Conservation (phyloP, 2,329 filamentous ascomycete genomes). For the Penicillium decumbens region DNA sequence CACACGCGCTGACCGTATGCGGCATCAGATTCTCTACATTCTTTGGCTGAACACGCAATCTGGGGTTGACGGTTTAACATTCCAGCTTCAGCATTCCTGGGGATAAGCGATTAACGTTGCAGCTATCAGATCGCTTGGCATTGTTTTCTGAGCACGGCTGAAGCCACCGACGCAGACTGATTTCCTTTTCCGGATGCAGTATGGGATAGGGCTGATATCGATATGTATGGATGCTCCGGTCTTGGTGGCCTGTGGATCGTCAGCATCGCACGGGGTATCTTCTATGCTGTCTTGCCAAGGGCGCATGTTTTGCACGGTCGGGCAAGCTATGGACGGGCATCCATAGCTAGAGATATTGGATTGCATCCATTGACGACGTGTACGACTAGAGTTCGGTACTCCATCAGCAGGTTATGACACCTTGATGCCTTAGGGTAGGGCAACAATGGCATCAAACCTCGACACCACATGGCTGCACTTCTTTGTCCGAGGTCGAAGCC, state of each 20-base stretch:
- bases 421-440: no score
- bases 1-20: neutral
- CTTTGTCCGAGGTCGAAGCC: neutral
- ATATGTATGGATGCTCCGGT: no score
- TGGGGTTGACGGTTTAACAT: slow-evolving; percentile 1
- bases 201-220: neutral
- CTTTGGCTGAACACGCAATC: neutral
- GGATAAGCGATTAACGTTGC: neutral
- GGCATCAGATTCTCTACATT: neutral
- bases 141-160: neutral
- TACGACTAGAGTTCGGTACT: no score
- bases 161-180: neutral
- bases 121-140: neutral
- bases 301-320: no score
- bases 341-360: no score
- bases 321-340: no score
- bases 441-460: no score
- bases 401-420: no score
- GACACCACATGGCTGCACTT: neutral
- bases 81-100: slow-evolving; percentile 5
- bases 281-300: no score
- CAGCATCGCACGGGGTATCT: no score
- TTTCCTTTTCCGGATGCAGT: slow-evolving; percentile 10
- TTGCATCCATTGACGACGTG: no score
- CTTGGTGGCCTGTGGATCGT: no score